These are phyloP conservation scores for Chaetomiaceae sp. DNA, from an alignment of 2,329 filamentous ascomycete species.

Conservation along the genomic window DNA sequence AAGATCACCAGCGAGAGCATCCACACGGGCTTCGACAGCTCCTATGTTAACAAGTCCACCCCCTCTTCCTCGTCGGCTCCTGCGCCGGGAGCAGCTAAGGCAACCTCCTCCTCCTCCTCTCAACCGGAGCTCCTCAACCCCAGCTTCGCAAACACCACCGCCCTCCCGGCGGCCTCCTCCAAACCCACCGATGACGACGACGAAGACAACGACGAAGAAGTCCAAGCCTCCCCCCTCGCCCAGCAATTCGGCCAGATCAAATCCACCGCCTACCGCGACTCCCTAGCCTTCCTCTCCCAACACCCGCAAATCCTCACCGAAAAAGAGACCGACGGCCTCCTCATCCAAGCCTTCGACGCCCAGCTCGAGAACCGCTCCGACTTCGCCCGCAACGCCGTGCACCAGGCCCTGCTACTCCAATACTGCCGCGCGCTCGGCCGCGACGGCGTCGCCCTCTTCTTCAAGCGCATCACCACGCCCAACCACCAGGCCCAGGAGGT, in stretches of 20 bases:
- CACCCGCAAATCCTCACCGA: slow-evolving; percentile 77
- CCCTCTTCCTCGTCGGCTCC: slow-evolving; percentile 32
- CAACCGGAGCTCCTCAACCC: slow-evolving; percentile 75
- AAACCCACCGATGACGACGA: slow-evolving; percentile 54
- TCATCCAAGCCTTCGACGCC: slow-evolving; percentile 87
- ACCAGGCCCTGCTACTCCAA: slow-evolving; percentile 87
- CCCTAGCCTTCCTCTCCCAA: slow-evolving; percentile 69
- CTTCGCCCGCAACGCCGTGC: slow-evolving; percentile 80
- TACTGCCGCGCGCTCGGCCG: slow-evolving; percentile 88
- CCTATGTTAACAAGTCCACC: slow-evolving; percentile 64
- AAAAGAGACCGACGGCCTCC: slow-evolving; percentile 81
- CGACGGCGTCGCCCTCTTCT: slow-evolving; percentile 88
- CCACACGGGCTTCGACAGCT: slow-evolving; percentile 86
- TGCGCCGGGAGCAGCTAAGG: slow-evolving; percentile 68
- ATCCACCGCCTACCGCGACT: slow-evolving; percentile 65
- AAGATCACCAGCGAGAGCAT: slow-evolving; percentile 94
- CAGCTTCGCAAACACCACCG: slow-evolving; percentile 36
- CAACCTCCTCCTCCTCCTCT: slow-evolving; percentile 30
- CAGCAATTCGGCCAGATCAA: slow-evolving; percentile 78
- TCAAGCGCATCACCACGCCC: slow-evolving; percentile 87
- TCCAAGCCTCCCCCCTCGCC: slow-evolving; percentile 72
- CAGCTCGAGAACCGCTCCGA: slow-evolving; percentile 72
- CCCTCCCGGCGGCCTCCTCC: slow-evolving; percentile 25
- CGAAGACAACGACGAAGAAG: slow-evolving; percentile 64
- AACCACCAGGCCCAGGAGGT: slow-evolving; percentile 86